A percentile compares a stretch with the other conserved stretches of the same genome.
Evolutionary conservation across 306 rosid species (phyloP).

Genomic region (Mimosa pudica): DNA sequence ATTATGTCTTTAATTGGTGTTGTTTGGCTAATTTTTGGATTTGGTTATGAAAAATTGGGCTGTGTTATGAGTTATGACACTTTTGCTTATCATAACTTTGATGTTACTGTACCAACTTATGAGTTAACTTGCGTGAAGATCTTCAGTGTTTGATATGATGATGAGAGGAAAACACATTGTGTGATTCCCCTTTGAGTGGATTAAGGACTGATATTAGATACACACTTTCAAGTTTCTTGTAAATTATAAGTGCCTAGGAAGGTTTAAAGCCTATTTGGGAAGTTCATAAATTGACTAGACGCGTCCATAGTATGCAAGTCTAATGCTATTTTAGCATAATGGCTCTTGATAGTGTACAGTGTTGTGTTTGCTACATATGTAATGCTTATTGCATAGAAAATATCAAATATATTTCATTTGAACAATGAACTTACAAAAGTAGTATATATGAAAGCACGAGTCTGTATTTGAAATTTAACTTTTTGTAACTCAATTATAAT

Average conservation of each 20-base stretch:
- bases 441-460: background rate
- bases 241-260: background rate
- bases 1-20: background rate
- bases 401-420: background rate
- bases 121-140: background rate
- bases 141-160: background rate
- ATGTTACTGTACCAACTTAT: background rate
- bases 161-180: background rate
- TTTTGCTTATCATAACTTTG: background rate
- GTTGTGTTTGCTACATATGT: background rate
- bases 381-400: background rate
- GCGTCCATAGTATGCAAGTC: background rate
- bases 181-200: background rate
- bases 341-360: background rate
- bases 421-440: background rate
- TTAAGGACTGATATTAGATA: background rate
- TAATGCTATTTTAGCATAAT: background rate
- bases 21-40: background rate
- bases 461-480: background rate
- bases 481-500: background rate
- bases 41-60: background rate
- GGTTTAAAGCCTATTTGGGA: background rate
- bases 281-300: background rate
- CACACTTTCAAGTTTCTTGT: slow-evolving; percentile 1
- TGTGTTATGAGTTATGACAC: background rate